Conservation (phyloP, 1,284 basidiomycete genomes). For the Chalciporus sp. region DNA sequence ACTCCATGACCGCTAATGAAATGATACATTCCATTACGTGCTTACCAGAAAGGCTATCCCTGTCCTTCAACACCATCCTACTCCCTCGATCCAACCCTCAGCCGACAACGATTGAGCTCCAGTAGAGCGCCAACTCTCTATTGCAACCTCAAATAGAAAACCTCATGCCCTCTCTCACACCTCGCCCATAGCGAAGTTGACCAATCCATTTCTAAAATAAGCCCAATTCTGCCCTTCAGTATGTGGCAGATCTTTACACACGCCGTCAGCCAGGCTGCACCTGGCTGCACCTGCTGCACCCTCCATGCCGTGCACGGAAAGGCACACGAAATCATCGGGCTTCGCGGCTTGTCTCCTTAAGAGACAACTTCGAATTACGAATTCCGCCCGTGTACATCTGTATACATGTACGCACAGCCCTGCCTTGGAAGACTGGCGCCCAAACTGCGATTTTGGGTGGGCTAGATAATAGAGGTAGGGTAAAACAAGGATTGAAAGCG, state of each 20-base stretch:
- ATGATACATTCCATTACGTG: neutral
- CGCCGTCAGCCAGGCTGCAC: neutral
- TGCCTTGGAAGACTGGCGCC: neutral
- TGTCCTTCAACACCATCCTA: neutral
- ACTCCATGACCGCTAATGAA: neutral
- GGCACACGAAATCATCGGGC: neutral
- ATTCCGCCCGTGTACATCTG: neutral
- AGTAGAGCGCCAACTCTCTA: neutral
- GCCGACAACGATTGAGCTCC: too few species aligned
- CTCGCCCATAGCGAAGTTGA: neutral
- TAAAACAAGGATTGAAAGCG: neutral
- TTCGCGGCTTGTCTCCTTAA: conserved; percentile 1
- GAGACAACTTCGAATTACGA: conserved; percentile 3
- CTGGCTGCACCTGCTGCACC: too few species aligned
- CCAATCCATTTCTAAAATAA: neutral
- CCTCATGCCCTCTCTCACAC: neutral
- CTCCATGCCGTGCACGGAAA: neutral
- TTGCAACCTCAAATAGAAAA: neutral
- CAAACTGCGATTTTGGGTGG: neutral
- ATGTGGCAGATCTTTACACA: neutral
- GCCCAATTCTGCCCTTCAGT: neutral
- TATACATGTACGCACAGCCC: too few species aligned
- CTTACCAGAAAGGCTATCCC: neutral
- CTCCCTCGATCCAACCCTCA: neutral
- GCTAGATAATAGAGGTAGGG: neutral